Evolutionary conservation across 257 asterid genomes (phyloP).

Genomic region (Solanum sejunctum): DNA sequence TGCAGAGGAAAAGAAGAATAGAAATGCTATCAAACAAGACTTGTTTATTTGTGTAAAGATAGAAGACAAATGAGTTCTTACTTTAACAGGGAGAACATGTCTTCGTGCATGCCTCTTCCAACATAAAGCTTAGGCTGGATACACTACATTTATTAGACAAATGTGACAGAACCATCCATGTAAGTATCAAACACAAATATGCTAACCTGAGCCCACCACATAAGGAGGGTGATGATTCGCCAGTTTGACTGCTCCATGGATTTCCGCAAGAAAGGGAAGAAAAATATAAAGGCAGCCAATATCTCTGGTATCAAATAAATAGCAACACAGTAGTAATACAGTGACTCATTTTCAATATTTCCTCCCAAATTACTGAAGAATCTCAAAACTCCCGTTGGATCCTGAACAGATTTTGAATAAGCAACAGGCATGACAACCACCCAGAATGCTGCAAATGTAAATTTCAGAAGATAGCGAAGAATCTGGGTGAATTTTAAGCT

Average conservation of each 20-base stretch:
- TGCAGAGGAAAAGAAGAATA: neutral
- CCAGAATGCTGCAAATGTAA: slow-evolving; percentile 78
- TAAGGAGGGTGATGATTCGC: slow-evolving; percentile 45
- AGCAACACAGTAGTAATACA: slow-evolving; percentile 71
- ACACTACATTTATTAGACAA: slow-evolving; percentile 8
- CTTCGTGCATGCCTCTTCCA: slow-evolving; percentile 99
- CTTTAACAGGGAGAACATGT: slow-evolving; percentile 77
- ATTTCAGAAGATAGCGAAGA: slow-evolving; percentile 80
- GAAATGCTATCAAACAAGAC: neutral
- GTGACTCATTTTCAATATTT: slow-evolving; percentile 47
- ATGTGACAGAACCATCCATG: neutral
- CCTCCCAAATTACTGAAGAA: slow-evolving; percentile 67
- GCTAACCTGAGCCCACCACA: slow-evolving; percentile 99
- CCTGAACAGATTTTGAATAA: slow-evolving; percentile 61
- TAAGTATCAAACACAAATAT: neutral
- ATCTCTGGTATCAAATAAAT: slow-evolving; percentile 83
- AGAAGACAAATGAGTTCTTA: slow-evolving; percentile 28
- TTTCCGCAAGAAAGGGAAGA: slow-evolving; percentile 70
- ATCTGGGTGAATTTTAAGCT: slow-evolving; percentile 68
- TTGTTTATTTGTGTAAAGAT: neutral
- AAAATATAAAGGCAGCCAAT: slow-evolving; percentile 60
- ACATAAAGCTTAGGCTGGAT: slow-evolving; percentile 85
- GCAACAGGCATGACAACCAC: slow-evolving; percentile 79
- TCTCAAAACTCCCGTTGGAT: slow-evolving; percentile 71
- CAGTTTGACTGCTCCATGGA: slow-evolving; percentile 77